These are phyloP conservation scores for Tilletiopsis washingtonensis DNA, from an alignment of 1,284 basidiomycete genomes.

Conservation along the genomic window DNA sequence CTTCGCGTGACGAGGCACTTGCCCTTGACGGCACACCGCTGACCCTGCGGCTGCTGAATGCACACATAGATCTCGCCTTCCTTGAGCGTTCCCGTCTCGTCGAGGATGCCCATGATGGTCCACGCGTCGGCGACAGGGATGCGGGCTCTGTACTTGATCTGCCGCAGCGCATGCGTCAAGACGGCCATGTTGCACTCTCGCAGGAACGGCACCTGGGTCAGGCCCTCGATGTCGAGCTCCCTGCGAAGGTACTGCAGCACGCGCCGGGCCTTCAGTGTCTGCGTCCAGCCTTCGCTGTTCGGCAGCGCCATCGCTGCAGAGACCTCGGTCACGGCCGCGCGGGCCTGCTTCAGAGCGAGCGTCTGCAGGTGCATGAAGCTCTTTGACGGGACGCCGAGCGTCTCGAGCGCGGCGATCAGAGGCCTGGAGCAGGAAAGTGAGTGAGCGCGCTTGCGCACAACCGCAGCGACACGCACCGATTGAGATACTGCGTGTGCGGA, in stretches of 20 bases:
- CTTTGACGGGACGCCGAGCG: slow-evolving; percentile 55
- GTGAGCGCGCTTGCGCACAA: slow-evolving; percentile 56
- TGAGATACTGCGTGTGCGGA: too few relatives aligned
- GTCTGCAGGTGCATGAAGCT: slow-evolving; percentile 58
- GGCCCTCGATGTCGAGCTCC: slow-evolving; percentile 48
- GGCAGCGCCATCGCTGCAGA: slow-evolving; percentile 51
- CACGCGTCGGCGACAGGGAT: slow-evolving; percentile 63
- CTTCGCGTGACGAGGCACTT: slow-evolving; percentile 19
- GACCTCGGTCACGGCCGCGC: slow-evolving; percentile 56
- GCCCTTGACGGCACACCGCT: slow-evolving; percentile 11
- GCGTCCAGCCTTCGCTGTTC: too few relatives aligned
- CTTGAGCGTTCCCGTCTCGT: slow-evolving; percentile 15
- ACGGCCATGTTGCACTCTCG: slow-evolving; percentile 55
- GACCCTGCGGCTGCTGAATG: slow-evolving; percentile 8
- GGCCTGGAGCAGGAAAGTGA: slow-evolving; percentile 51
- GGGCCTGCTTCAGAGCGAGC: slow-evolving; percentile 50
- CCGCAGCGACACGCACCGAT: too few relatives aligned
- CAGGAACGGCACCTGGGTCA: slow-evolving; percentile 58
- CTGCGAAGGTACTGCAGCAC: too few relatives aligned
- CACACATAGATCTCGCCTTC: slow-evolving; percentile 19
- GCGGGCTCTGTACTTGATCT: slow-evolving; percentile 61
- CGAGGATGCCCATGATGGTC: slow-evolving; percentile 64
- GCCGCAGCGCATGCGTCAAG: slow-evolving; percentile 58
- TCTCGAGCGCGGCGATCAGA: slow-evolving; percentile 63
- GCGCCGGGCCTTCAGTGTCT: too few relatives aligned